Base-by-base conservation (phyloP, 169 alveolate species). In the Plasmodium vinckei region DNA sequence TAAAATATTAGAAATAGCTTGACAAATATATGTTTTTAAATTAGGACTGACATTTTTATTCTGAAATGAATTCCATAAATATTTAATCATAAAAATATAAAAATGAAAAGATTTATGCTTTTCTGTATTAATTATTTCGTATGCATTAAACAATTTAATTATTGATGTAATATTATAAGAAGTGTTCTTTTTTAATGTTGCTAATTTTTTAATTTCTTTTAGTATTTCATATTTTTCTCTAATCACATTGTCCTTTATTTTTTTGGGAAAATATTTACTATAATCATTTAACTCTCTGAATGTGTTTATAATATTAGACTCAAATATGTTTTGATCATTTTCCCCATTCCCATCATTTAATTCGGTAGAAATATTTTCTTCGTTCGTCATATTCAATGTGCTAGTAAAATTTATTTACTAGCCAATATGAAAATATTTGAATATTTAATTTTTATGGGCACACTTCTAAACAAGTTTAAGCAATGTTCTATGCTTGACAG, bases 221-320 rank as follows among this genome's bases (percentile, higher is more conserved):
- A 79, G 57, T 46, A 79, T 65, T 27, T 67, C 60, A 61, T 79
- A 79, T 59, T 79, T 79, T 56, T 79, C 89, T 47, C 53, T 79
- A 25, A 65, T 79, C 47, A 79, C 89, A 67, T 79, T 79, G 39
- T 33, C 63, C 82, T 67, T 79, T 10, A 79, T 79, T 54, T 67
- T 64, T 67, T 53, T 65, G 9, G 89, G 89, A 69, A 79, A 67
- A 54, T 65, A 79, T 1, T 64, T 65, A 49, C 72, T 79, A 23
- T 79, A 79, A 67, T 79, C 82, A 70, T 79, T 79, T 67, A 79
- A 70, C 47, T 79, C 82, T 49, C 89, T 79, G 13, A 79, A 79
- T n/a, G 72, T 68, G 51, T 67, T 23, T 27, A 77, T 33, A 33
- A 33, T 33, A 33, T 33, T 33, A 33, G 42, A 33, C 42, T 33